phyloP scores from a whole-genome alignment of 768 basidiomycete species.

The Mycena sanguinolenta region DNA sequence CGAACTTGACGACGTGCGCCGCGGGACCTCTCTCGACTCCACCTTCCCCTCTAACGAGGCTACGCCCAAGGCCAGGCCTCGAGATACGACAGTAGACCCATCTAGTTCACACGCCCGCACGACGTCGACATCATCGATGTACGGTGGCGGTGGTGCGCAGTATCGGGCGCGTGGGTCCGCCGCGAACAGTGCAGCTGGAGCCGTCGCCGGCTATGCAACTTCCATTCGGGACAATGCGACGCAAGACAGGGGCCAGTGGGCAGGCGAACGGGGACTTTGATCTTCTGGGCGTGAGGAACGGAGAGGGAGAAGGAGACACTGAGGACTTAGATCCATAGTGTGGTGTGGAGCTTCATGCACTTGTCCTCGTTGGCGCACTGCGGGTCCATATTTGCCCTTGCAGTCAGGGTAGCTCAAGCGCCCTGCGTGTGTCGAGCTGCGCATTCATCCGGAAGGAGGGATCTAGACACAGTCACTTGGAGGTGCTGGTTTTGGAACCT shows the following conservation, averaged over 20 bases:
- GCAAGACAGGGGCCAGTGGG: conserved; percentile 7
- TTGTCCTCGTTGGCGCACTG: not conserved
- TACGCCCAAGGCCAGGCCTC: conserved; percentile 21
- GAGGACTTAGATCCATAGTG: conserved; percentile 32
- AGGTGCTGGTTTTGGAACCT: not conserved
- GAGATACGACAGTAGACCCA: not conserved
- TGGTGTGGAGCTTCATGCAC: not conserved
- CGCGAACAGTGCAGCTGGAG: conserved; percentile 66
- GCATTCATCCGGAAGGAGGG: not conserved
- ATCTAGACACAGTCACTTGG: not conserved
- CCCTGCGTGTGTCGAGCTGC: not conserved
- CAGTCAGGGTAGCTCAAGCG: not conserved
- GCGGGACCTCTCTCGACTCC: conserved; percentile 43
- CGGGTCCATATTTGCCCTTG: not conserved
- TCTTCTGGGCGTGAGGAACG: conserved; percentile 28
- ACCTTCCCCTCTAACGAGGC: conserved; percentile 36
- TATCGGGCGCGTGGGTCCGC: conserved; percentile 36
- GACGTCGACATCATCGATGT: conserved; percentile 27
- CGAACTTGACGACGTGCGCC: conserved; percentile 57
- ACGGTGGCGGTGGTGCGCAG: conserved; percentile 26
- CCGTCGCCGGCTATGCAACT: conserved; percentile 68
- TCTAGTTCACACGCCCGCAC: conserved; percentile 27
- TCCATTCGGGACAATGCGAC: conserved; percentile 46
- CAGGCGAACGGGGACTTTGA: conserved; percentile 31
- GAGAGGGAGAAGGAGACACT: conserved; percentile 36